A percentile compares a stretch with the other conserved stretches of the same genome.
Conservation (phyloP, 176 grass and related monocot genomes). For the Thalia dealbata region DNA sequence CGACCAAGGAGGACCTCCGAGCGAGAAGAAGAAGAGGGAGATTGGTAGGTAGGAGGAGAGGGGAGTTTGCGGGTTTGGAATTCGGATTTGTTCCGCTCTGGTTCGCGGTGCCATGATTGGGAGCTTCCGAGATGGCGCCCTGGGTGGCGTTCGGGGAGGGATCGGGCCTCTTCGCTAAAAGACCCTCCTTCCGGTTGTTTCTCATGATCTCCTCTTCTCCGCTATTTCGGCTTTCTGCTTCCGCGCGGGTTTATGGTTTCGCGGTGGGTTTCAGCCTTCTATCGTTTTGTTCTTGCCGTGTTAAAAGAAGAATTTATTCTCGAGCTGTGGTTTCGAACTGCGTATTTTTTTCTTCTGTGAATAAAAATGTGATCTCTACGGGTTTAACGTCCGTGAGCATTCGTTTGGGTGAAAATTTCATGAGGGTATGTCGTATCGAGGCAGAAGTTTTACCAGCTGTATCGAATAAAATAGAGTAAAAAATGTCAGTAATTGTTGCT, state of each 20-base stretch:
- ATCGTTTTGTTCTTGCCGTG: constrained; percentile 3
- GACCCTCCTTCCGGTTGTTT: background rate
- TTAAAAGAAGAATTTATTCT: background rate
- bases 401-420: background rate
- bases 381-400: background rate
- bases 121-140: constrained; percentile 46
- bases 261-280: background rate
- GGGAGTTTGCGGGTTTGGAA: background rate
- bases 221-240: constrained; percentile 9
- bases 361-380: background rate
- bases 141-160: constrained; percentile 36
- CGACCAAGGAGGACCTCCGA: constrained; percentile 1
- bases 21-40: constrained; percentile 4
- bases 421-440: background rate
- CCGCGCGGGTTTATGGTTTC: background rate
- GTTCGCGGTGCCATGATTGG: constrained; percentile 36
- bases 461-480: background rate
- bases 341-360: background rate
- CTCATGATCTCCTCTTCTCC: background rate
- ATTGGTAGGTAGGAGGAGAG: background rate
- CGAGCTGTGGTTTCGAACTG: background rate
- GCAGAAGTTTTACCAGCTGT: background rate
- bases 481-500: background rate
- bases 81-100: background rate
- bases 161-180: constrained; percentile 35